Evolutionary conservation across 495 filamentous ascomycete species (phyloP).

Genomic region (Penicillium turbatum): DNA sequence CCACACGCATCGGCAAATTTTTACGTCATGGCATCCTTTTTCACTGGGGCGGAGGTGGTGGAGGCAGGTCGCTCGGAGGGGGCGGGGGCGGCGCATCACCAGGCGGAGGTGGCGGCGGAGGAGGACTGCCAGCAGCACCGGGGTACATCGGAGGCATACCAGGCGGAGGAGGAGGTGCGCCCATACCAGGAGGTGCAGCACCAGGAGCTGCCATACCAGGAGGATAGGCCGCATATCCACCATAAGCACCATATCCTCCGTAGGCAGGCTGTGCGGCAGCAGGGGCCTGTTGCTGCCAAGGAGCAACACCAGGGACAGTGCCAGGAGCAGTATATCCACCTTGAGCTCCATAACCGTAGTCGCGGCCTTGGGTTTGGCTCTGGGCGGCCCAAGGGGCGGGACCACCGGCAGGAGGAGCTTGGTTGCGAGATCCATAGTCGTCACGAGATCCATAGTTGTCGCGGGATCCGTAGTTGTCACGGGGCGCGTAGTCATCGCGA

Average conservation of each 20-base stretch:
- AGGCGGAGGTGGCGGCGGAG: constrained; percentile 46
- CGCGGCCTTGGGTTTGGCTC: constrained; percentile 17
- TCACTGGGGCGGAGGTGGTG: constrained; percentile 58
- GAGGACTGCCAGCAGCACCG: constrained; percentile 49
- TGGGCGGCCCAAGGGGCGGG: constrained; percentile 47
- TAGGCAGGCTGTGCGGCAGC: constrained; percentile 50
- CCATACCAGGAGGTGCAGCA: constrained; percentile 46
- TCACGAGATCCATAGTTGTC: constrained; percentile 19
- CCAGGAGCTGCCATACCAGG: constrained; percentile 53
- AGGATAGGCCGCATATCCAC: constrained; percentile 38
- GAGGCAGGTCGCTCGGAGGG: constrained; percentile 64
- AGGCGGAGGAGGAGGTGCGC: constrained; percentile 64
- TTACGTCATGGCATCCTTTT: not conserved
- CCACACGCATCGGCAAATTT: not conserved
- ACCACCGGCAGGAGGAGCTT: constrained; percentile 18
- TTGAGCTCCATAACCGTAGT: constrained; percentile 39
- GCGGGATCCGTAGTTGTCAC: constrained; percentile 48
- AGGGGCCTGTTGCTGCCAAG: constrained; percentile 64
- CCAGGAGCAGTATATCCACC: constrained; percentile 29
- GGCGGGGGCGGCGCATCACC: constrained; percentile 64
- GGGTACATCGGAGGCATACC: constrained; percentile 65
- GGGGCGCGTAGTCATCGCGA: constrained; percentile 49
- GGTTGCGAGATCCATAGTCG: constrained; percentile 17
- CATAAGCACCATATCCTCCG: constrained; percentile 50
- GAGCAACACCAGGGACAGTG: constrained; percentile 40